phyloP scores from a whole-genome alignment of 352 stramenopile genomes.

The Globisporangium megalacanthum region DNA sequence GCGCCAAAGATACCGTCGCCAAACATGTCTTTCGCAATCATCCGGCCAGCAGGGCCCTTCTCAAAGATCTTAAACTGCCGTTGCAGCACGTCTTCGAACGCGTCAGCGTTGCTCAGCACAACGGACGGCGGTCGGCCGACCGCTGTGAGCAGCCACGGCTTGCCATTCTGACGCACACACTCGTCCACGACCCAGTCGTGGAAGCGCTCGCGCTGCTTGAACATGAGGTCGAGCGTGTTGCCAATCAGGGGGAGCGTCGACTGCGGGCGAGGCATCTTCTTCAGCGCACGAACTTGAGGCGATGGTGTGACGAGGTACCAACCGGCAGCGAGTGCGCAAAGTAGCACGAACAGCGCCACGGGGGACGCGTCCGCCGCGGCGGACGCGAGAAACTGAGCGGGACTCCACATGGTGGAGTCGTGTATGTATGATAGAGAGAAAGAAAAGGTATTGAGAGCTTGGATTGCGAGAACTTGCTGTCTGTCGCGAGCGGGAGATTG shows the following conservation, averaged over 20 bases:
- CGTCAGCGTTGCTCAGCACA: conserved; percentile 29
- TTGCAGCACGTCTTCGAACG: conserved; percentile 53
- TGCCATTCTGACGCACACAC: conserved; percentile 30
- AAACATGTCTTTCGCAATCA: conserved; percentile 44
- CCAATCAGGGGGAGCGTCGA: conserved; percentile 39
- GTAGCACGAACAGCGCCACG: conserved; percentile 16
- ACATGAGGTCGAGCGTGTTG: conserved; percentile 49
- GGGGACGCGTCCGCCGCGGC: neutral
- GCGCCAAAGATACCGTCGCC: conserved; percentile 63
- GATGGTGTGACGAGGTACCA: conserved; percentile 19
- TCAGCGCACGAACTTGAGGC: conserved; percentile 21
- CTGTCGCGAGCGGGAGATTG: too few relatives aligned
- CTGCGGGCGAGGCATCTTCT: conserved; percentile 20
- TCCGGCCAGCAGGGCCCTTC: conserved; percentile 41
- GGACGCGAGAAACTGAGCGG: conserved; percentile 1
- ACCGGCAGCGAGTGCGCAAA: conserved; percentile 5
- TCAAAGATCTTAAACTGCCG: conserved; percentile 70
- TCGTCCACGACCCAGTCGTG: conserved; percentile 51
- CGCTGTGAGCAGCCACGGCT: conserved; percentile 34
- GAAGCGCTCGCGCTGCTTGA: conserved; percentile 31
- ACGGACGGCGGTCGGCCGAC: conserved; percentile 33
- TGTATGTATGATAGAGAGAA: too few relatives aligned
- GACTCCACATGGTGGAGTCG: conserved; percentile 4
- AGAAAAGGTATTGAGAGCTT: too few relatives aligned
- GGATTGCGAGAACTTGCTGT: too few relatives aligned